Percentiles rank a stretch among this genome's conserved stretches.
phyloP scores from a whole-genome alignment of 805 yeast genomes.

The Ogataea sp. region DNA sequence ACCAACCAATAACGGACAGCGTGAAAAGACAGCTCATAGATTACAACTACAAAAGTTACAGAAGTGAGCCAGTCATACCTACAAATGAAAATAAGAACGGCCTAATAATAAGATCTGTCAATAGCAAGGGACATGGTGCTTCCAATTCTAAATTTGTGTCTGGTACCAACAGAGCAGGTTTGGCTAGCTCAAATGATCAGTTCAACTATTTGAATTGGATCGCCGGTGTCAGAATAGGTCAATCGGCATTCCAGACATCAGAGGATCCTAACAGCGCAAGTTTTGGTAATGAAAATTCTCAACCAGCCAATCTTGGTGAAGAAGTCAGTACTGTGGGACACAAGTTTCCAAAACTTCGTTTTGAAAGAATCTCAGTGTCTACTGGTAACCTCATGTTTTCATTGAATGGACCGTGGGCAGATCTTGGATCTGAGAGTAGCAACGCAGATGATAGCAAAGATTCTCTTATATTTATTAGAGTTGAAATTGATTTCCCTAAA shows the following conservation, averaged over 20 bases:
- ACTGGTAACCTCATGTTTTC: constrained; percentile 74
- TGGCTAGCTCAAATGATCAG: constrained; percentile 29
- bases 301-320: constrained; percentile 71
- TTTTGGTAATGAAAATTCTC: constrained; percentile 24
- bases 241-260: constrained; percentile 30
- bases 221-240: constrained; percentile 79
- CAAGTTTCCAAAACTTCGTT: constrained; percentile 77
- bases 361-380: constrained; percentile 82
- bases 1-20: constrained; percentile 24
- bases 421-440: too few species aligned
- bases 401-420: constrained; percentile 73
- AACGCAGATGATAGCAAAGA: constrained; percentile 31
- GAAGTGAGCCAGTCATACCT: constrained; percentile 38
- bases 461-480: constrained; percentile 54
- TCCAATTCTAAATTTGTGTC: constrained; percentile 12
- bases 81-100: constrained; percentile 7
- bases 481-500: constrained; percentile 63
- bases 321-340: constrained; percentile 86
- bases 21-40: constrained; percentile 31
- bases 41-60: constrained; percentile 32
- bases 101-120: constrained; percentile 2
- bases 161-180: constrained; percentile 17
- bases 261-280: constrained; percentile 28
- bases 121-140: too few species aligned
- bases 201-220: constrained; percentile 82